Base-by-base conservation (phyloP, 2,329 filamentous ascomycete genomes). In the Clonostachys chloroleuca region DNA sequence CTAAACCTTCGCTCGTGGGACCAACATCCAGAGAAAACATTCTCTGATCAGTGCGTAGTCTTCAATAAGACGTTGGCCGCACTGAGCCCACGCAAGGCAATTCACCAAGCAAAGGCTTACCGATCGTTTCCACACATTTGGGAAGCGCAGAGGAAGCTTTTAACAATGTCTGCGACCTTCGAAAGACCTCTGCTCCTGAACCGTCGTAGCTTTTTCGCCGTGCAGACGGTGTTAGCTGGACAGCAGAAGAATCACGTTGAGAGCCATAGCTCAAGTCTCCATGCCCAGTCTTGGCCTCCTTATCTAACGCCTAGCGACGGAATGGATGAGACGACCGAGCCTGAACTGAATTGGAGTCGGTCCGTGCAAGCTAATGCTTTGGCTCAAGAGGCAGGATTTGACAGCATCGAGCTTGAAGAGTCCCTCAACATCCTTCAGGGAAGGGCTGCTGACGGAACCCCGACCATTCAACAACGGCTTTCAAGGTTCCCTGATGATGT, bases 281-380 rank as follows among this genome's bases (percentile, higher is more conserved):
- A 80, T 47, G 65, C 68, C 3, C 68, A 73, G 44, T 72, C 70
- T 3, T 85, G 81, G 82, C 82, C 82, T 10, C 82, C 82, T 1
- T 84, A 82, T 61, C 65, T 79, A 47, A 67, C 71, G 36, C 69
- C 75, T 12, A 72, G 76, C 48, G 77, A 85, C 55, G 81, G 81
- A 2, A 75, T 80, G 51, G 82, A 86, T 56, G 81, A 81, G 52
- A 68, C 65, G 44, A 68, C 72, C 44, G 68, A 70, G 6, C 66
- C 65, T 2, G 70, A 78, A 41, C 77, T 81, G 24, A 76, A 77
- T 49, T 67, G 73, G 52, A 81, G 78, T 47, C 69, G 80, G 46
- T 73, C 73, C 39, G 69, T 78, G 9, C 70, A 68, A 49, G 79
- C 78, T 1, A 74, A 80, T 6, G 62, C 72, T 37, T 68, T 80